These are phyloP conservation scores for Hypomyces rosellus DNA, from an alignment of 2,329 filamentous ascomycete genomes.

Conservation along the genomic window DNA sequence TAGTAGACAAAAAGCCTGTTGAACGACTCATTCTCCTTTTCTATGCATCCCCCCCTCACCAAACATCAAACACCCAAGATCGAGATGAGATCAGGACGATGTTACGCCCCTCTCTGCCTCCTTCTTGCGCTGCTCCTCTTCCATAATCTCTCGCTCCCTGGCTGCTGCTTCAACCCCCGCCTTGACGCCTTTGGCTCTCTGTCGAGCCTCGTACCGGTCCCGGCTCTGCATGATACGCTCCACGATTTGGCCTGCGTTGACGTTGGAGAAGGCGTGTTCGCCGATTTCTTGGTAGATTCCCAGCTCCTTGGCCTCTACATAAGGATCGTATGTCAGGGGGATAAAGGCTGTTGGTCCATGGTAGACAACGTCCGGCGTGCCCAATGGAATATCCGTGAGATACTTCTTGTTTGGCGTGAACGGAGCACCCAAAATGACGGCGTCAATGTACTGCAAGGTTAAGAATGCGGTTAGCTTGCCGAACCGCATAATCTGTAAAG, in stretches of 20 bases:
- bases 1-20: no score
- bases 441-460: conserved; percentile 65
- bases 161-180: conserved; percentile 65
- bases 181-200: conserved; percentile 86
- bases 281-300: conserved; percentile 78
- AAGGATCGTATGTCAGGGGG: conserved; percentile 71
- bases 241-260: conserved; percentile 91
- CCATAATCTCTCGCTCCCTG: conserved; percentile 54
- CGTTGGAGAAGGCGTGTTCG: conserved; percentile 71
- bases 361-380: conserved; percentile 74
- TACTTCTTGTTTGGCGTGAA: conserved; percentile 79
- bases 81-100: neutral
- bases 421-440: conserved; percentile 83
- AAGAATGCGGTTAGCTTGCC: neutral
- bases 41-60: no score
- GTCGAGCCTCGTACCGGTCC: conserved; percentile 83
- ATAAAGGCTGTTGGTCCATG: conserved; percentile 95
- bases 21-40: no score
- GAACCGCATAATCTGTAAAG: neutral
- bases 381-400: conserved; percentile 66
- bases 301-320: conserved; percentile 71
- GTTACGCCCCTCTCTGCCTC: conserved; percentile 6
- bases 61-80: no score
- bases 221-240: conserved; percentile 81
- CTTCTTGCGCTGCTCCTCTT: conserved; percentile 49